Conservation (phyloP, 192 early-diverging fungal species). For the Diversispora eburnea region DNA sequence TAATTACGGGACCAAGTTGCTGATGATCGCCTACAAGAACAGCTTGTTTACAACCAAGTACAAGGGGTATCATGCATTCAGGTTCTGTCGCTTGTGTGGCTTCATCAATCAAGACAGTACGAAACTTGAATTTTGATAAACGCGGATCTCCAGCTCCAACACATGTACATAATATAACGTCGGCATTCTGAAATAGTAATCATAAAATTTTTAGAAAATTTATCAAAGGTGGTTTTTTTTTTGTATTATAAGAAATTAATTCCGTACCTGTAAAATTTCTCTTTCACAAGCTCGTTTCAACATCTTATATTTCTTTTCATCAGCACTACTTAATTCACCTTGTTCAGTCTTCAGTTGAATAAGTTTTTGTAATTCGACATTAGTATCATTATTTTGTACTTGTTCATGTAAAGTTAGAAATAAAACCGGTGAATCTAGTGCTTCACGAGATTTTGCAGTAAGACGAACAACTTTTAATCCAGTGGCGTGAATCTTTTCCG, state of each 20-base stretch:
- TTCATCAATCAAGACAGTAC: conserved; percentile 95
- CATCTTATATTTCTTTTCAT: conserved; percentile 82
- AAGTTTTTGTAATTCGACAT: conserved; percentile 90
- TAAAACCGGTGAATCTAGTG: conserved; percentile 89
- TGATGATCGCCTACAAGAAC: conserved; percentile 99
- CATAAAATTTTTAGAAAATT: neutral
- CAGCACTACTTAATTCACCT: conserved; percentile 85
- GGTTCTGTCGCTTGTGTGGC: conserved; percentile 96
- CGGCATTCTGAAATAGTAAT: conserved; percentile 60
- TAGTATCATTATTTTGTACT: conserved; percentile 91
- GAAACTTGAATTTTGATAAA: conserved; percentile 81
- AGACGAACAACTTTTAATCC: conserved; percentile 94
- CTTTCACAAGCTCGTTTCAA: conserved; percentile 85
- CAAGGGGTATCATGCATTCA: conserved; percentile 97
- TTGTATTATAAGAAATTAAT: neutral
- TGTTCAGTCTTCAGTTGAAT: conserved; percentile 82
- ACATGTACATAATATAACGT: conserved; percentile 98
- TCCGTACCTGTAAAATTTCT: conserved; percentile 76
- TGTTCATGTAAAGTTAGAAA: conserved; percentile 96
- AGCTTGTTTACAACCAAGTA: conserved; percentile 91
- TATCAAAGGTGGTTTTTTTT: neutral
- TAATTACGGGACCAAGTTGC: conserved; percentile 96
- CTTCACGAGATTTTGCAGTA: conserved; percentile 90
- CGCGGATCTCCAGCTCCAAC: conserved; percentile 96
- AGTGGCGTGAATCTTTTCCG: conserved; percentile 93